These are phyloP conservation scores for Neofusicoccum ribis DNA, from an alignment of 2,329 filamentous ascomycete genomes.

Conservation along the genomic window DNA sequence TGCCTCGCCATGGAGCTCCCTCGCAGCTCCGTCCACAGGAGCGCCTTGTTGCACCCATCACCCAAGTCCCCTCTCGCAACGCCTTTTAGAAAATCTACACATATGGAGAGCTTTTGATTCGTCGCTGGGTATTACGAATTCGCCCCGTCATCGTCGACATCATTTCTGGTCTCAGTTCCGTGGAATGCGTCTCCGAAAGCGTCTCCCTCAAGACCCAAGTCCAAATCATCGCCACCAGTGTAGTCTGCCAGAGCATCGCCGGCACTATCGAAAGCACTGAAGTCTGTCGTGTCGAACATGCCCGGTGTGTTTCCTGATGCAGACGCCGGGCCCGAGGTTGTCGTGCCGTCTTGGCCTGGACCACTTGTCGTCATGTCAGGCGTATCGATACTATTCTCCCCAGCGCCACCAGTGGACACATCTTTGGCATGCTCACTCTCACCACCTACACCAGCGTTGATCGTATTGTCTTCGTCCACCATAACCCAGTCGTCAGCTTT, in stretches of 20 bases:
- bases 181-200: slow-evolving; percentile 45
- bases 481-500: slow-evolving; percentile 35
- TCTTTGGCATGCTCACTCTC: slow-evolving; percentile 25
- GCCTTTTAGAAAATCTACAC: neutral
- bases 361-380: neutral
- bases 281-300: slow-evolving; percentile 40
- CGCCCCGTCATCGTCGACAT: slow-evolving; percentile 8
- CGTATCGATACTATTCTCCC: neutral
- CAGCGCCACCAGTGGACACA: slow-evolving; percentile 23
- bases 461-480: slow-evolving; percentile 25
- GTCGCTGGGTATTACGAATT: neutral
- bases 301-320: slow-evolving; percentile 32
- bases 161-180: slow-evolving; percentile 34
- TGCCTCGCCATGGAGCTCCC: neutral
- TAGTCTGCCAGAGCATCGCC: slow-evolving; percentile 42
- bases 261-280: slow-evolving; percentile 41
- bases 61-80: neutral
- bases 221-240: slow-evolving; percentile 36
- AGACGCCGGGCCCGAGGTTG: slow-evolving; percentile 20
- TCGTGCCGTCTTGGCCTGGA: neutral
- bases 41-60: neutral
- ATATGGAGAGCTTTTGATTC: neutral
- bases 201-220: slow-evolving; percentile 40
- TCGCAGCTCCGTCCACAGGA: neutral
- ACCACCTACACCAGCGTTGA: slow-evolving; percentile 6